These are phyloP conservation scores for Tolypocladium capitatum DNA, from an alignment of 2,329 filamentous ascomycete genomes.

Conservation along the genomic window DNA sequence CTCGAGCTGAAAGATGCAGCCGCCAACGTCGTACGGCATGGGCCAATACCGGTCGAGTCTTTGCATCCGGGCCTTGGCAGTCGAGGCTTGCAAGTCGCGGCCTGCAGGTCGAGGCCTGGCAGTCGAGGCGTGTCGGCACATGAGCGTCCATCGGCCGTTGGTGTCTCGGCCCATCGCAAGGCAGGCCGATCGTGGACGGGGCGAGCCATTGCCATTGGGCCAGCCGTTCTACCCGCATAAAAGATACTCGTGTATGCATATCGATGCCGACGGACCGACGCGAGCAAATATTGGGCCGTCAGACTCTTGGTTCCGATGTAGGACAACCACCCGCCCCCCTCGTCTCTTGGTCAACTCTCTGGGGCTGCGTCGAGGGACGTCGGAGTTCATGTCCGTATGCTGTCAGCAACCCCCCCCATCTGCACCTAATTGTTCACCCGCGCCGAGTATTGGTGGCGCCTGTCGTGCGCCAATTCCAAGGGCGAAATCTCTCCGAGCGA, in stretches of 20 bases:
- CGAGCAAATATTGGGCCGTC: background rate
- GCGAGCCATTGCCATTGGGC: background rate
- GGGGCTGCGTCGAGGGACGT: background rate
- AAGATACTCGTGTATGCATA: background rate
- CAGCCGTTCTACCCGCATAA: background rate
- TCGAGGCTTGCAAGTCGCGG: too few species aligned
- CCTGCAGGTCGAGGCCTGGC: background rate
- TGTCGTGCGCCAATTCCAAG: background rate
- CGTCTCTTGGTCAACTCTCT: background rate
- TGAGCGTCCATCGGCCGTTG: background rate
- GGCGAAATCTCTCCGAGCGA: background rate
- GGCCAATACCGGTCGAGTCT: background rate
- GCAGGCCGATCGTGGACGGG: background rate
- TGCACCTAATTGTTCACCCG: background rate
- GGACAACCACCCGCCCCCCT: background rate
- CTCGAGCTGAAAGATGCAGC: background rate
- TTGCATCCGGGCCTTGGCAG: background rate
- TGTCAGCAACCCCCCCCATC: background rate
- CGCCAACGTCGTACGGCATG: too few species aligned
- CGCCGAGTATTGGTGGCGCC: background rate
- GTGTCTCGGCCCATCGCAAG: background rate
- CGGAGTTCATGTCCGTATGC: background rate
- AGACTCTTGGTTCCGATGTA: background rate
- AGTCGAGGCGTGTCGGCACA: too few species aligned
- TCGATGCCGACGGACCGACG: background rate